phyloP scores from a whole-genome alignment of 2,329 filamentous ascomycete species.

The Aspergillus luchuensis region DNA sequence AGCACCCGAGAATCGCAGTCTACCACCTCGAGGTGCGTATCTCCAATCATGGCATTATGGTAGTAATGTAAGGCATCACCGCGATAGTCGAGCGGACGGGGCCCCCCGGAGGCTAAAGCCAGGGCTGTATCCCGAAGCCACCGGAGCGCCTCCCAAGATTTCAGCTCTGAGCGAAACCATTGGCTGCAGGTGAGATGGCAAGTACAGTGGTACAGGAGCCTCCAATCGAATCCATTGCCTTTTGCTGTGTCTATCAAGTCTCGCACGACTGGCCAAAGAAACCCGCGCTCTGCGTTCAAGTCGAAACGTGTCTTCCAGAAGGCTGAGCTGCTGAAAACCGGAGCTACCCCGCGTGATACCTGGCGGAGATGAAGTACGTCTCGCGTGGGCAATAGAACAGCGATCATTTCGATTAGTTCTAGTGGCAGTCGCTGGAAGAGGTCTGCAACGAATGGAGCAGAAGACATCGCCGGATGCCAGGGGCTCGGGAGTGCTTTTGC shows the following conservation, averaged over 20 bases:
- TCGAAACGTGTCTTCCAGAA: not conserved
- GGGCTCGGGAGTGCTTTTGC: not conserved
- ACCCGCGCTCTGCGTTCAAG: slow-evolving; percentile 1
- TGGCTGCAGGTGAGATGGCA: not conserved
- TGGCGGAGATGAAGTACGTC: not conserved
- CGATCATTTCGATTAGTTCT: not conserved
- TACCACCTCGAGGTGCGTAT: not conserved
- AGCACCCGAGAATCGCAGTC: not conserved
- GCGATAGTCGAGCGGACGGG: slow-evolving; percentile 10
- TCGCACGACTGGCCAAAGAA: slow-evolving; percentile 4
- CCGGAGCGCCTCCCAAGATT: slow-evolving; percentile 9
- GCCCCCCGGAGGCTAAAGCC: not conserved
- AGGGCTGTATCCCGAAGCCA: slow-evolving; percentile 14
- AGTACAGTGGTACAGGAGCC: slow-evolving; percentile 15
- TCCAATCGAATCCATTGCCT: slow-evolving; percentile 11
- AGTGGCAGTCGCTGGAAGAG: slow-evolving; percentile 8
- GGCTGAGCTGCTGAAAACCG: not conserved
- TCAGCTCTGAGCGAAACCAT: slow-evolving; percentile 2
- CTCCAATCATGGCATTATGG: slow-evolving; percentile 2
- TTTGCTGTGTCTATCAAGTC: not conserved
- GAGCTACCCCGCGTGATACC: not conserved
- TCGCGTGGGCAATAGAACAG: not conserved
- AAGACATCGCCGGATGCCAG: no score
- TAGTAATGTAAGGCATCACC: slow-evolving; percentile 17
- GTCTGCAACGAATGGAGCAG: not conserved